Base-by-base conservation (phyloP, 148 eudicot genomes). In the Cornus kousa region DNA sequence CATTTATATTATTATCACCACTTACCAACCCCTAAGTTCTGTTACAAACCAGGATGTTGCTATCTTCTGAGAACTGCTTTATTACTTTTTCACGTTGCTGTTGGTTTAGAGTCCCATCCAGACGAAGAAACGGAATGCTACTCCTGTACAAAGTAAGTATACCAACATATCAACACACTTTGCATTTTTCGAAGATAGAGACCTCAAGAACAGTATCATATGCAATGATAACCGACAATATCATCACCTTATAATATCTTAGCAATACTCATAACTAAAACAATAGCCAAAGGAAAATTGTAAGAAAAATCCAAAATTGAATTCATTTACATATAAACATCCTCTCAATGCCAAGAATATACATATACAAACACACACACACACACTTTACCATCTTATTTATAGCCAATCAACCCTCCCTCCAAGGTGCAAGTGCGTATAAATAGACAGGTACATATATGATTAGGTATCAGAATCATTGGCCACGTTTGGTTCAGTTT, bases 31-130 rank as follows among this genome's bases (percentile, higher is more conserved):
- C 68, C 32, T 78, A 68, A 59, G 60, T 20, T 48, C 43, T 16
- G 11, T 17, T 24, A 86, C 94, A 69, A 71, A 94, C 99, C 95
- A 88, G 82, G 80, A 93, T 81, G 75, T 82, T 80, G 80, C 77
- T 88, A 12, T 93, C 98, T 87, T 96, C 98, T n/a, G 99, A 93
- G 67, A 96, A 96, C 82, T 88, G 92, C 83, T 92, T 90, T 77
- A 96, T 82, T 53, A 96, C 99, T 84, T 79, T 93, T 86, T 96
- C 99, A 33, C 99, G 99, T 77, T 96, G 97, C 69, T 88, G 99
- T 81, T 84, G 98, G 80, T 85, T 96, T 77, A 96, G 80, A 59
- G 97, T 93, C 72, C 99, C 99, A 88, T 96, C 99, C 76, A 96
- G 88, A 67, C 99, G 99, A 79, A 92, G 86, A 90, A 91, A 96